These are phyloP conservation scores for Amniculicola lignicola DNA, from an alignment of 495 filamentous ascomycete species.

Conservation along the genomic window DNA sequence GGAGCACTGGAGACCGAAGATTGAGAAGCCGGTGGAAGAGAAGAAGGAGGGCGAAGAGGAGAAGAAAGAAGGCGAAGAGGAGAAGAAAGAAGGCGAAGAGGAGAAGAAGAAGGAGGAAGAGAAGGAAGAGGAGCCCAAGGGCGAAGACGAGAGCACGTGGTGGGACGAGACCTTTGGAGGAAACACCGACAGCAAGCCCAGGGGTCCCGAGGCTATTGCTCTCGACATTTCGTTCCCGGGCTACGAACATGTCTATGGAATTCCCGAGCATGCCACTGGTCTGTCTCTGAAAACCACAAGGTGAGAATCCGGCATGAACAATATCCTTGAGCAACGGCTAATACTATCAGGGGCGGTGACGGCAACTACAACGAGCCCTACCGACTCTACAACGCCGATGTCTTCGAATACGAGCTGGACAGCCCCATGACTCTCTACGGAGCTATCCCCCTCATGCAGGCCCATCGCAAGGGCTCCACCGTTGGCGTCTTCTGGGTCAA, in stretches of 20 bases:
- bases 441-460: constrained; percentile 94
- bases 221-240: constrained; percentile 89
- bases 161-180: constrained; percentile 97
- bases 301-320: too few relatives aligned
- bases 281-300: constrained; percentile 85
- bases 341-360: constrained; percentile 64
- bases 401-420: constrained; percentile 95
- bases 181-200: constrained; percentile 88
- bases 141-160: constrained; percentile 81
- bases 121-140: constrained; percentile 33
- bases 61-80: constrained; percentile 40
- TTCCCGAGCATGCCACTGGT: constrained; percentile 88
- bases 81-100: constrained; percentile 51
- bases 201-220: constrained; percentile 82
- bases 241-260: constrained; percentile 90
- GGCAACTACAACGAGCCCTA: constrained; percentile 90
- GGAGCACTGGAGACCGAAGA: constrained; percentile 92
- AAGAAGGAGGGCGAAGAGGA: too few relatives aligned
- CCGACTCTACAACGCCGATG: constrained; percentile 90
- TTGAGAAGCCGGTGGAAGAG: constrained; percentile 58
- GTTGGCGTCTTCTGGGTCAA: constrained; percentile 99
- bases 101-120: constrained; percentile 44
- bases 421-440: constrained; percentile 99
- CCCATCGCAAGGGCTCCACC: constrained; percentile 86
- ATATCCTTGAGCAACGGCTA: too few relatives aligned